phyloP scores from a whole-genome alignment of 805 yeast genomes.

The Huiozyma naganishii region DNA sequence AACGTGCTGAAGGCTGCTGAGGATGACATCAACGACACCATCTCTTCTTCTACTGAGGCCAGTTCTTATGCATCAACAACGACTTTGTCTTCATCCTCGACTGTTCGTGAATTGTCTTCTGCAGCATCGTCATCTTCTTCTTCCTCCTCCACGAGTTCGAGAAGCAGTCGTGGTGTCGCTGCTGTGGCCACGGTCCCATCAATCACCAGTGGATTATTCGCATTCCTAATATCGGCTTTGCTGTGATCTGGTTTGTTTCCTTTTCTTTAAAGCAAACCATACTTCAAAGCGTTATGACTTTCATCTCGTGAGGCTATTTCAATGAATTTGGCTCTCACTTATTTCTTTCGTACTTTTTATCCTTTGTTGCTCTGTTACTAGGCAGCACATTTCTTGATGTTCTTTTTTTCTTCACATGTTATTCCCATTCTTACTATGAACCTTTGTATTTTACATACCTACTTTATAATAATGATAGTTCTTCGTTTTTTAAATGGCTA shows the following conservation, averaged over 20 bases:
- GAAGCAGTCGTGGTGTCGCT: conserved; percentile 21
- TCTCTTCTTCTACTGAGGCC: conserved; percentile 12
- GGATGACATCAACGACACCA: conserved; percentile 8
- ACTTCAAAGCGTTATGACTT: too few relatives aligned
- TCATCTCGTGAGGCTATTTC: too few relatives aligned
- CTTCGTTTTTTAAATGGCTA: too few relatives aligned
- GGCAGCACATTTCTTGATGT: too few relatives aligned
- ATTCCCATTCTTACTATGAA: too few relatives aligned
- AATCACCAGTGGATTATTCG: conserved; percentile 15
- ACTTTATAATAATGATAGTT: too few relatives aligned
- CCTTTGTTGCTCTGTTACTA: too few relatives aligned
- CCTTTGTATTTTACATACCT: too few relatives aligned
- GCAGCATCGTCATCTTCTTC: conserved; percentile 6
- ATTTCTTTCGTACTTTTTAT: too few relatives aligned
- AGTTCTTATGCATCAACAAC: conserved; percentile 14
- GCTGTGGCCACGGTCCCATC: conserved; percentile 4
- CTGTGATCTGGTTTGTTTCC: conserved; percentile 15
- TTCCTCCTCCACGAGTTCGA: conserved; percentile 3
- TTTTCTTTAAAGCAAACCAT: too few relatives aligned
- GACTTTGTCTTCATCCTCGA: conserved; percentile 11
- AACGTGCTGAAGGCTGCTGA: conserved; percentile 26
- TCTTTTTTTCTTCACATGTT: too few relatives aligned
- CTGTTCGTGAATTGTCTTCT: background rate
- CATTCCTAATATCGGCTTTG: conserved; percentile 31
- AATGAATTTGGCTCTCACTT: too few relatives aligned